phyloP scores from a whole-genome alignment of 2,329 filamentous ascomycete genomes.

The Phialophora chinensis region DNA sequence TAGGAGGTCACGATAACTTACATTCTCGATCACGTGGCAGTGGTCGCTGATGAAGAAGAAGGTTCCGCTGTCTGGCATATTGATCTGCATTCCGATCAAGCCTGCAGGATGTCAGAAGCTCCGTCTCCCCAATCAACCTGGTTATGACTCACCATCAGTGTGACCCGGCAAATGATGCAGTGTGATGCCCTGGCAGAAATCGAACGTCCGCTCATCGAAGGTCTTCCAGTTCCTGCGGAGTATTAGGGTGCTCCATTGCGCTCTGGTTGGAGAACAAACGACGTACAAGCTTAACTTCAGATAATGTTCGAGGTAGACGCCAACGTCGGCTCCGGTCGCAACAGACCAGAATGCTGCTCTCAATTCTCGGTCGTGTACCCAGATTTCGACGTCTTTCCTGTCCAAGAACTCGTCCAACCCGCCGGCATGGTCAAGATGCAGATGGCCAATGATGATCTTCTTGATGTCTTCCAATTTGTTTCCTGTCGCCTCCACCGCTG shows the following conservation, averaged over 20 bases:
- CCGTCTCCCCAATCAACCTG: not conserved
- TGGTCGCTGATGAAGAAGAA: conserved; percentile 39
- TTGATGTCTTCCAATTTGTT: conserved; percentile 40
- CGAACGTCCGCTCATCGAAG: conserved; percentile 38
- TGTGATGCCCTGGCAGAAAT: conserved; percentile 40
- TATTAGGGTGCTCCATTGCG: conserved; percentile 14
- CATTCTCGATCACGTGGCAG: conserved; percentile 40
- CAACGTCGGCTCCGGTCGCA: conserved; percentile 37
- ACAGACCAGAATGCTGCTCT: conserved; percentile 38
- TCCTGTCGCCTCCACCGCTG: conserved; percentile 38
- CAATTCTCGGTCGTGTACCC: conserved; percentile 38
- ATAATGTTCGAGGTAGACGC: conserved; percentile 40
- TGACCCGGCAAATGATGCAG: conserved; percentile 39
- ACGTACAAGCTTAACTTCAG: conserved; percentile 38
- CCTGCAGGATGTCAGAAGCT: conserved; percentile 28
- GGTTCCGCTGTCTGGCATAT: conserved; percentile 39
- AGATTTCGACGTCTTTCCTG: conserved; percentile 37
- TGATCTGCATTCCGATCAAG: conserved; percentile 40
- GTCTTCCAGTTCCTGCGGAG: conserved; percentile 38
- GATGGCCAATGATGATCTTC: conserved; percentile 40
- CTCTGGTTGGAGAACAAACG: not conserved
- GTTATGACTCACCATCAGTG: conserved; percentile 35
- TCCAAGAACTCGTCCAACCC: conserved; percentile 38
- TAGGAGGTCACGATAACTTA: conserved; percentile 20
- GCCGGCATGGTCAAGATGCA: conserved; percentile 39